Evolutionary conservation across 202 grass and related monocot species (phyloP).

Genomic region (Digitaria exilis): DNA sequence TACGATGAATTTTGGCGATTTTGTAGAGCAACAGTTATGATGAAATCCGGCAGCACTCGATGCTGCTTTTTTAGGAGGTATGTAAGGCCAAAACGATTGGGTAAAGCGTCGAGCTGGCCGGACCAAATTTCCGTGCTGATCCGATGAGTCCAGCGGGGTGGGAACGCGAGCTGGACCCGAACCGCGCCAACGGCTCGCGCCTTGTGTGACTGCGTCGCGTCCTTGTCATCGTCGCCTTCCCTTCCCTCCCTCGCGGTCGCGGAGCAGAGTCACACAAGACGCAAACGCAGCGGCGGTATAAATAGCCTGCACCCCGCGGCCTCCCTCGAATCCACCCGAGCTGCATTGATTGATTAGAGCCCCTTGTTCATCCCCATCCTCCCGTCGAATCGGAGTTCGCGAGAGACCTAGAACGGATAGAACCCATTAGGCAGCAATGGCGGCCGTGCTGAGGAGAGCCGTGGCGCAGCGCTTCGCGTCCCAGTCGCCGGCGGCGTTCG

Average conservation of each 20-base stretch:
- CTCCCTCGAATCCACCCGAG: slow-evolving; percentile 18
- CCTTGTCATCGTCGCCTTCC: slow-evolving; percentile 22
- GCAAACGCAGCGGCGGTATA: slow-evolving; percentile 39
- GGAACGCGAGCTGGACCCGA: background rate
- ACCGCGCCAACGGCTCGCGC: background rate
- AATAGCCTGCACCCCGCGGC: slow-evolving; percentile 29
- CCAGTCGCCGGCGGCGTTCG: slow-evolving; percentile 9
- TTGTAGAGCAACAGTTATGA: no score
- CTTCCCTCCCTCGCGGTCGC: background rate
- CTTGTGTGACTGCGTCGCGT: background rate
- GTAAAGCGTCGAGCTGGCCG: background rate
- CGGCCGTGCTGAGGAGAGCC: slow-evolving; percentile 61
- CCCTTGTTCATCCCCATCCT: background rate
- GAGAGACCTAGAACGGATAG: background rate
- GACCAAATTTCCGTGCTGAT: background rate
- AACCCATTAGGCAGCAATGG: slow-evolving; percentile 51
- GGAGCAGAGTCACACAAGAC: background rate
- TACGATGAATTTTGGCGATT: no score
- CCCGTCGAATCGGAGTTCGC: background rate
- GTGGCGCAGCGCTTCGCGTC: slow-evolving; percentile 48
- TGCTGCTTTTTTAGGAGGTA: background rate
- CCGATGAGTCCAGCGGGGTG: background rate
- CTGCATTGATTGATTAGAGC: slow-evolving; percentile 23
- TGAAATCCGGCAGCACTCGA: background rate
- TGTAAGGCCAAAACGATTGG: background rate